Evolutionary conservation across 116 monocot species (phyloP).

Genomic region (Thalassia testudinum): DNA sequence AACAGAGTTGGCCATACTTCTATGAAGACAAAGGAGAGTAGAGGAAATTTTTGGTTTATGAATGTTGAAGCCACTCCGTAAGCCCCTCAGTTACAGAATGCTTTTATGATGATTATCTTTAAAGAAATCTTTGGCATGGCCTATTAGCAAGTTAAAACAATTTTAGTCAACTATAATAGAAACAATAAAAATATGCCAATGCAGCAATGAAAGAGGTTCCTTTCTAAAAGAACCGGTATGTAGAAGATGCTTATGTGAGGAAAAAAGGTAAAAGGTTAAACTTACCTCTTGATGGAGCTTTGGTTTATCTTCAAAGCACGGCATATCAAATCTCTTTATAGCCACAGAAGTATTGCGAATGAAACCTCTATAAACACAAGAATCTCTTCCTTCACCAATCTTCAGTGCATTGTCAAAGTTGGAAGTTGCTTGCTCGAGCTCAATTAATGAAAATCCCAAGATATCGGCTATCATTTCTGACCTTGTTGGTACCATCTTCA

Average conservation of each 20-base stretch:
- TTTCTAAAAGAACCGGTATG: background rate
- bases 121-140: too few species aligned
- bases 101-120: too few species aligned
- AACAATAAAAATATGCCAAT: background rate
- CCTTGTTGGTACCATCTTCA: background rate
- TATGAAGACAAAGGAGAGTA: too few species aligned
- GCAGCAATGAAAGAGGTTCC: background rate
- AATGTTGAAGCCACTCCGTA: too few species aligned
- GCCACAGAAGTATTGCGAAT: constrained; percentile 29
- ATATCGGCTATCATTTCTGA: constrained; percentile 1
- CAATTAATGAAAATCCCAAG: constrained; percentile 19
- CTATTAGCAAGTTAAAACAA: too few species aligned
- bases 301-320: constrained; percentile 15
- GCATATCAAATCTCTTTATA: constrained; percentile 23
- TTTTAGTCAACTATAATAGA: too few species aligned
- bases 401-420: constrained; percentile 18
- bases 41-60: too few species aligned
- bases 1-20: too few species aligned
- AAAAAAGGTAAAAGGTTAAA: background rate
- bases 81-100: too few species aligned
- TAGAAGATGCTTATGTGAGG: background rate
- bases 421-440: constrained; percentile 33
- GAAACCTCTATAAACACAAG: constrained; percentile 37
- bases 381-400: constrained; percentile 34
- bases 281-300: constrained; percentile 42